A percentile compares a stretch with the other conserved stretches of the same genome.
phyloP scores from a whole-genome alignment of 2,329 filamentous ascomycete genomes.

The Exophiala bonariae region DNA sequence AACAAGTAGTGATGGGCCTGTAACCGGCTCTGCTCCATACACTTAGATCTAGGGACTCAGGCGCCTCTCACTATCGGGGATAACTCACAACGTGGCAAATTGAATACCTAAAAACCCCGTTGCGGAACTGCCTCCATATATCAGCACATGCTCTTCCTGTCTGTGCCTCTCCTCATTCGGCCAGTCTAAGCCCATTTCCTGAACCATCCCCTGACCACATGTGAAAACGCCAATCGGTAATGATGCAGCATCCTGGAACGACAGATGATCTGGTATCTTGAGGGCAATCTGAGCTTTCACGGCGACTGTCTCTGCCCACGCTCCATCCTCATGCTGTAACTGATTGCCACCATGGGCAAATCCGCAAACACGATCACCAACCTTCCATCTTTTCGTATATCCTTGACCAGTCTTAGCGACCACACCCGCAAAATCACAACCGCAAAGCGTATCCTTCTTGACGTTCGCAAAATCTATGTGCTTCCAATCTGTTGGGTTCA shows the following conservation, averaged over 20 bases:
- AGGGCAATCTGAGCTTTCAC: conserved; percentile 31
- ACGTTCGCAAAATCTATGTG: conserved; percentile 12
- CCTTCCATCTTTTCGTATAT: conserved; percentile 20
- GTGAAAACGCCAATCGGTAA: conserved; percentile 31
- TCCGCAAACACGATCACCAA: conserved; percentile 40
- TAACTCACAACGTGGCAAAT: conserved; percentile 38
- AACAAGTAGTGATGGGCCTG: conserved; percentile 41
- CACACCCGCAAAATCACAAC: conserved; percentile 35
- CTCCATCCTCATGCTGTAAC: conserved; percentile 29
- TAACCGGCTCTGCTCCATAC: conserved; percentile 36
- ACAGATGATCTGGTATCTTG: conserved; percentile 31
- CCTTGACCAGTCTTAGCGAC: conserved; percentile 24
- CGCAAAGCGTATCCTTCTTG: conserved; percentile 37
- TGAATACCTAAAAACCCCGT: conserved; percentile 44
- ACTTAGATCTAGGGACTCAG: conserved; percentile 37
- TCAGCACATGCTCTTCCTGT: conserved; percentile 32
- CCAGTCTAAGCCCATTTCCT: conserved; percentile 19
- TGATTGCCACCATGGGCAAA: conserved; percentile 34
- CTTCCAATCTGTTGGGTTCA: conserved; percentile 12
- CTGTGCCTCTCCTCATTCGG: conserved; percentile 18
- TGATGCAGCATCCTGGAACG: conserved; percentile 32
- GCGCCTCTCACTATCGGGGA: conserved; percentile 37
- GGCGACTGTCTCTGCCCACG: conserved; percentile 37
- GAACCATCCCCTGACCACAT: conserved; percentile 44
- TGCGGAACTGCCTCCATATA: conserved; percentile 46